These are phyloP conservation scores for Jaltomata sinuosa DNA, from an alignment of 257 asterid genomes.

Conservation along the genomic window DNA sequence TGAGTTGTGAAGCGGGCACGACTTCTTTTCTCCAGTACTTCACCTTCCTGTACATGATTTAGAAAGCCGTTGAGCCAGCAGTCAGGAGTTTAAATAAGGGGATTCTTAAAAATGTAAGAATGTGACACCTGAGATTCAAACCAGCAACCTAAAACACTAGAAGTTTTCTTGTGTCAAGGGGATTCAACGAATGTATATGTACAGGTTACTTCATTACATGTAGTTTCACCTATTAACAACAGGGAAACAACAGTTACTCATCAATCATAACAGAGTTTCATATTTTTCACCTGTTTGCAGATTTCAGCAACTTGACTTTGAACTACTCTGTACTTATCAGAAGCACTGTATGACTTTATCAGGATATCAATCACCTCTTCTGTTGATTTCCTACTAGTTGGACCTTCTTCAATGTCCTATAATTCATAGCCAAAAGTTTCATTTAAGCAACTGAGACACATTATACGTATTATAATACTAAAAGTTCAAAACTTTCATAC, in stretches of 20 bases:
- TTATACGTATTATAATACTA: neutral
- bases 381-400: constrained; percentile 14
- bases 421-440: neutral
- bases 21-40: constrained; percentile 16
- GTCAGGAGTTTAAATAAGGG: neutral
- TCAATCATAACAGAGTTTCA: neutral
- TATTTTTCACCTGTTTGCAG: constrained; percentile 18
- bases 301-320: constrained; percentile 15
- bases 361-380: constrained; percentile 30
- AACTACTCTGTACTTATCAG: constrained; percentile 18
- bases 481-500: neutral
- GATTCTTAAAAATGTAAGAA: neutral
- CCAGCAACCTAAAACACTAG: too few relatives aligned
- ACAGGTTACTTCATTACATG: neutral
- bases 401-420: constrained; percentile 41
- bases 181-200: neutral
- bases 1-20: constrained; percentile 23
- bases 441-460: neutral
- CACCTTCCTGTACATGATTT: constrained; percentile 16
- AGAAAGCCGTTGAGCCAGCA: neutral
- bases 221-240: neutral
- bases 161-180: too few relatives aligned
- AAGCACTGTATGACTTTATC: constrained; percentile 26
- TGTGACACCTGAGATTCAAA: too few relatives aligned
- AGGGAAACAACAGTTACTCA: neutral